Evolutionary conservation across 805 yeast species (phyloP).

Genomic region (Starmerella asiatica): DNA sequence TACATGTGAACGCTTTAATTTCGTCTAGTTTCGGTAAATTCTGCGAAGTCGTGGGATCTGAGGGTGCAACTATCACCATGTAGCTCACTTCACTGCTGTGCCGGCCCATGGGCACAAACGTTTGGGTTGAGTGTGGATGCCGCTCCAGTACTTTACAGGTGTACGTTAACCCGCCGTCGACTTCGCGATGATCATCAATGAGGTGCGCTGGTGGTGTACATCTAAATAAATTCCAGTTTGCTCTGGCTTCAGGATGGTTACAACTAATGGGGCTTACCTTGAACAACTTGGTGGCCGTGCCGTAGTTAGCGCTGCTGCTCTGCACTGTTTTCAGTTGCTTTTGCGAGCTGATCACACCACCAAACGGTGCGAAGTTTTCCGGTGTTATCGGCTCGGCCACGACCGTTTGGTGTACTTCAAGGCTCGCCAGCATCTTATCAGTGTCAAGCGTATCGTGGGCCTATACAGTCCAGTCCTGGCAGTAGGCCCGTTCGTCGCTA

Average conservation of each 20-base stretch:
- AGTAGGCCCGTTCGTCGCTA: no score
- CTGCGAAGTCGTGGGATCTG: constrained; percentile 23
- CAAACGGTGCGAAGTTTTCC: constrained; percentile 50
- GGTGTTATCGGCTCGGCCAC: constrained; percentile 54
- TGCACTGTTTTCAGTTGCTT: constrained; percentile 45
- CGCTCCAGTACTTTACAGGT: constrained; percentile 63
- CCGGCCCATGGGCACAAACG: constrained; percentile 83
- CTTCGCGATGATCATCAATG: constrained; percentile 23
- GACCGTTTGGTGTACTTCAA: constrained; percentile 5
- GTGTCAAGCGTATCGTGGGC: no score
- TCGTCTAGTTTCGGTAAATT: constrained; percentile 41
- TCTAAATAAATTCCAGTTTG: constrained; percentile 74
- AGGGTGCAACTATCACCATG: constrained; percentile 64
- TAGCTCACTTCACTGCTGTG: constrained; percentile 38
- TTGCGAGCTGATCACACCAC: constrained; percentile 64
- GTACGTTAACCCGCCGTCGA: constrained; percentile 27
- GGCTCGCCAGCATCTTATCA: constrained; percentile 18
- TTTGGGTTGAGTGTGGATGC: constrained; percentile 80
- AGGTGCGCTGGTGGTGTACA: constrained; percentile 65
- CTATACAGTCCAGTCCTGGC: no score
- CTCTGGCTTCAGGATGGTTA: constrained; percentile 31
- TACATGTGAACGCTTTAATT: constrained; percentile 56
- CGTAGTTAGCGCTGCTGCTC: constrained; percentile 63
- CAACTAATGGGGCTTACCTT: constrained; percentile 49
- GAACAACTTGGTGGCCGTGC: constrained; percentile 74